A percentile compares a stretch with the other conserved stretches of the same genome.
Conservation (phyloP, 768 basidiomycete species). For the Naematelia encephala region DNA sequence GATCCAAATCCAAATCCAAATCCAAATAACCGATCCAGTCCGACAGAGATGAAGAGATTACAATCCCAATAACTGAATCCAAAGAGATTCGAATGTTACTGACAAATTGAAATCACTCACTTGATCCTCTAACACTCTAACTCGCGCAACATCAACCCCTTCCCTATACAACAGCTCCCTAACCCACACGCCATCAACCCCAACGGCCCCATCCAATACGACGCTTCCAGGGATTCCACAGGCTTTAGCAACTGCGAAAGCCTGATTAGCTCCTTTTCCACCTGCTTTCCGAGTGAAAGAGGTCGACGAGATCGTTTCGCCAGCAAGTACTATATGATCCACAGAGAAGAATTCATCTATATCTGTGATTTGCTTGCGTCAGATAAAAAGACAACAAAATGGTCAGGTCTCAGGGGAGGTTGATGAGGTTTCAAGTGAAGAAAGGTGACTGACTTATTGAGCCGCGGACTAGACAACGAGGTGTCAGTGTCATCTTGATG, state of each 20-base stretch:
- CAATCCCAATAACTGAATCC: background rate
- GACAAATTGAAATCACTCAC: conserved; percentile 18
- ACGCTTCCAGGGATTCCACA: conserved; percentile 33
- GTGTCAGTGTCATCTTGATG: background rate
- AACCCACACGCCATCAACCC: conserved; percentile 46
- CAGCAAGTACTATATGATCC: conserved; percentile 47
- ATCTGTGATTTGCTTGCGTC: conserved; percentile 27
- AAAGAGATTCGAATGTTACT: too few species aligned
- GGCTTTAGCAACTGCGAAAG: conserved; percentile 50
- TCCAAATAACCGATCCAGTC: too few species aligned
- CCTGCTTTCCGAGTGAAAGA: conserved; percentile 48
- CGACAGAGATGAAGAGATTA: too few species aligned
- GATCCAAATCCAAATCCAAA: too few species aligned
- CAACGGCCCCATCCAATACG: conserved; percentile 48
- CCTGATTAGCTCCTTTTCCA: conserved; percentile 55
- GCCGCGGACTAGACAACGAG: conserved; percentile 45
- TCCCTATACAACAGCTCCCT: conserved; percentile 34
- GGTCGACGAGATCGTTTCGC: conserved; percentile 53
- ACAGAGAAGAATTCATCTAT: conserved; percentile 49
- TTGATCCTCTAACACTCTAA: conserved; percentile 36
- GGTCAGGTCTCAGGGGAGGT: background rate
- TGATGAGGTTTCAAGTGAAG: background rate
- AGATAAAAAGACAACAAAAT: background rate
- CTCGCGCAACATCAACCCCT: conserved; percentile 40
- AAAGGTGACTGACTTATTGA: conserved; percentile 42